Evolutionary conservation across 1,284 basidiomycete species (phyloP), one percentile per base, ranked within the genome.

Genomic region (Moesziomyces parantarcticus): DNA sequence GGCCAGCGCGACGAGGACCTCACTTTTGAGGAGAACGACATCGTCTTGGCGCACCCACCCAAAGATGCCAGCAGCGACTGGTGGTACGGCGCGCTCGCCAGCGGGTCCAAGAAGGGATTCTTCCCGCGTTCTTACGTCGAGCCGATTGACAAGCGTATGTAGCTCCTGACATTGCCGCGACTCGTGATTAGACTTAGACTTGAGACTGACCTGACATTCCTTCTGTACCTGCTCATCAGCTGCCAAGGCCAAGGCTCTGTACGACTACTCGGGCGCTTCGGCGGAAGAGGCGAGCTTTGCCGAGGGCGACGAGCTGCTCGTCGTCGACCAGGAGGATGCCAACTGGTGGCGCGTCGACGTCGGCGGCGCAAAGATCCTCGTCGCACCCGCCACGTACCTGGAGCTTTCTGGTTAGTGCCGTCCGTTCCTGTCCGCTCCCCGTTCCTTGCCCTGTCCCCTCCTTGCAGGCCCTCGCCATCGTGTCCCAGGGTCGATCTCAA

Each of bases 1-100:
- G 93, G 90, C 7, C 92, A 95, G 77, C 89, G 94, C 16, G 87
- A 89, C 20, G 94, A 95, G 73, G 94, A 97, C 84, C 87, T 98
- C 40, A 88, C 88, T 22, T 97, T 99, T 84, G 88, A 86, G 26
- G 91, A 93, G 83, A 95, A 97, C 83, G 81, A 90, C 16, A 87
- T 96, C 45, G 85, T 99, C 21, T 85, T 86, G 21, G 65, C 65
- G 4, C 58, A 75, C 34, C 67, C 67, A 2, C 41, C 72, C 39
- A 75, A 64, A 56, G 63, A 62, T 40, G 48, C 32, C 7, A 50
- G 45, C 23, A 63, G 63, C 55, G 85, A 86, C 14, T 99, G 97
- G 96, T 95, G 94, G 92, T 93, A 92, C 83, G 96, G 94, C 41
- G 91, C 87, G n/a, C 82, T 89, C 11, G 85, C 90, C 20, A 88